A percentile compares a stretch with the other conserved stretches of the same genome.
Evolutionary conservation across 225 moss, liverwort and hornwort species (phyloP).

Genomic region (Pseudoscleropodium purum): DNA sequence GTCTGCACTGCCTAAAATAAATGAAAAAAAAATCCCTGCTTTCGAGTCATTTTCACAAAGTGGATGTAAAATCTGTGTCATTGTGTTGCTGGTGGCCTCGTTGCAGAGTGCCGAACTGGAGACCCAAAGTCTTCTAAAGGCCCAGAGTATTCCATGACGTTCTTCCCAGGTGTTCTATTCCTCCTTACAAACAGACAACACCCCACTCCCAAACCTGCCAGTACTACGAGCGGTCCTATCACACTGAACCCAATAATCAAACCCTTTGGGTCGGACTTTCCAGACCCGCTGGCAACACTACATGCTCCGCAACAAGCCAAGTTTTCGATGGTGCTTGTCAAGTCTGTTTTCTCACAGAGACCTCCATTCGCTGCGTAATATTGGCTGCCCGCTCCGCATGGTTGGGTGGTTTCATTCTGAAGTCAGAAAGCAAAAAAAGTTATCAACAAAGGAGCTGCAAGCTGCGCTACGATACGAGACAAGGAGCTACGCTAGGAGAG

Average conservation of each 20-base stretch:
- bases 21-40: too few relatives aligned
- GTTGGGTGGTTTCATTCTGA: not conserved
- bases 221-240: not conserved
- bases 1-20: too few relatives aligned
- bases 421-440: not conserved
- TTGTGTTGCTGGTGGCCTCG: not conserved
- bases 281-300: not conserved
- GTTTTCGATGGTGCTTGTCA: not conserved
- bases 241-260: not conserved
- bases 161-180: too few relatives aligned
- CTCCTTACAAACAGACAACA: not conserved
- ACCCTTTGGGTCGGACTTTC: not conserved
- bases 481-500: not conserved
- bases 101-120: not conserved
- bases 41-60: too few relatives aligned
- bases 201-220: not conserved
- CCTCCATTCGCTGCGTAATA: not conserved
- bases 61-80: not conserved
- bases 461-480: too few relatives aligned
- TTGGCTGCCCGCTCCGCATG: not conserved
- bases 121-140: not conserved
- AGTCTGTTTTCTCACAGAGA: not conserved
- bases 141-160: fast-evolving
- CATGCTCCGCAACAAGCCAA: not conserved
- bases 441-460: not conserved